Conservation (phyloP, 768 basidiomycete genomes). For the Lactarius sanguifluus region DNA sequence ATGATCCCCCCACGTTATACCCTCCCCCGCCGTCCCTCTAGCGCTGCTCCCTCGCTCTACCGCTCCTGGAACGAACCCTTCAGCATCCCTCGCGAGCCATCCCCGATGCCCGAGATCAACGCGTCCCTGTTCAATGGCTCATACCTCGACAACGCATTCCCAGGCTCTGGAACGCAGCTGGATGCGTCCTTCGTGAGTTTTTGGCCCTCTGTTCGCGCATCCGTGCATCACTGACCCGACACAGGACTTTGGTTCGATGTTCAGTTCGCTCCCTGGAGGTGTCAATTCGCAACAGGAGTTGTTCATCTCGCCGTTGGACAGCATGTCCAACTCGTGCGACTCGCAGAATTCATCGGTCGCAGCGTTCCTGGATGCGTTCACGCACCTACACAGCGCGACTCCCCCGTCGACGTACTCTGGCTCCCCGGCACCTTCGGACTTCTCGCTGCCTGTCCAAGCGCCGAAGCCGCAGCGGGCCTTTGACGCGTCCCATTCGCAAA, state of each 20-base stretch:
- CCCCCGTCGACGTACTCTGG: constrained; percentile 29
- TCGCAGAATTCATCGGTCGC: neutral
- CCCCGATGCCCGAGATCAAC: constrained; percentile 29
- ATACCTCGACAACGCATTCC: constrained; percentile 26
- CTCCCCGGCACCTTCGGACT: constrained; percentile 29
- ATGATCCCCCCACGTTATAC: constrained; percentile 22
- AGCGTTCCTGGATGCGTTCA: neutral
- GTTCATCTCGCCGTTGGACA: constrained; percentile 29
- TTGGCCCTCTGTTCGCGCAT: neutral
- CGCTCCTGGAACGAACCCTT: constrained; percentile 28
- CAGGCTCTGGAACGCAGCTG: constrained; percentile 6
- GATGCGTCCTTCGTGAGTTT: constrained; percentile 28
- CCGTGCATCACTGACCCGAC: neutral
- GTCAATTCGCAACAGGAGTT: constrained; percentile 17
- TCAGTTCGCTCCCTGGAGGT: constrained; percentile 21
- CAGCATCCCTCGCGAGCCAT: constrained; percentile 20
- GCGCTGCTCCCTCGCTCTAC: constrained; percentile 21
- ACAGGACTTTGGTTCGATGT: constrained; percentile 27
- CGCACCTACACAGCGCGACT: constrained; percentile 8
- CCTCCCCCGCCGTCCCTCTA: constrained; percentile 30
- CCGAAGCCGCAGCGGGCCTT: constrained; percentile 27
- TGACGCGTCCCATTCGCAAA: constrained; percentile 1
- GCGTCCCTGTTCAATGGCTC: constrained; percentile 22
- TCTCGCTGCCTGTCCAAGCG: constrained; percentile 26
- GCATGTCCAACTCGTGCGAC: constrained; percentile 1